A percentile compares a stretch with the other conserved stretches of the same genome.
phyloP scores from a whole-genome alignment of 805 yeast genomes.

The Phaffomyces antillensis region DNA sequence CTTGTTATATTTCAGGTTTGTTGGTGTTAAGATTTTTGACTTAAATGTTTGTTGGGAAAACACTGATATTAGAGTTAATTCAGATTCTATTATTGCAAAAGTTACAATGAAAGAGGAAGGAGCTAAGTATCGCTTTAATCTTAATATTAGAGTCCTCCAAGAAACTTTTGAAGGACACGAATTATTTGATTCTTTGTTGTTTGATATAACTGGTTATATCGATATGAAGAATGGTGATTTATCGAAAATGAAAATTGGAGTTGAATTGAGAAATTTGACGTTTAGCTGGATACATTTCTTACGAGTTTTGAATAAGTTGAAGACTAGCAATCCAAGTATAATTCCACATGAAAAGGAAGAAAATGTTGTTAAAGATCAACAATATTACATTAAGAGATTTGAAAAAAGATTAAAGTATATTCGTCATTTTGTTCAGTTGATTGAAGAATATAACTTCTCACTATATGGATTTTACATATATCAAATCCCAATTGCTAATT shows the following conservation, averaged over 20 bases:
- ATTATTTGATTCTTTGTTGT: conserved; percentile 13
- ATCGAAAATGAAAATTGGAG: conserved; percentile 10
- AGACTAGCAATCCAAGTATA: neutral
- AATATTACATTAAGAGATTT: conserved; percentile 8
- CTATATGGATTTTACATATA: conserved; percentile 13
- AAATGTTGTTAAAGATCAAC: conserved; percentile 5
- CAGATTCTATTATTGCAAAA: conserved; percentile 11
- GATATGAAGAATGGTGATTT: conserved; percentile 15
- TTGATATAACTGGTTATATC: conserved; percentile 13
- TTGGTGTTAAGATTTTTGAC: conserved; percentile 16
- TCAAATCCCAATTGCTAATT: conserved; percentile 18
- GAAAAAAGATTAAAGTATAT: conserved; percentile 7
- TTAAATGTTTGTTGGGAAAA: conserved; percentile 10
- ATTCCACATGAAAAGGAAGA: neutral
- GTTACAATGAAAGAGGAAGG: conserved; percentile 9
- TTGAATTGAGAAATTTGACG: conserved; percentile 14
- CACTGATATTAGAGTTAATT: conserved; percentile 5
- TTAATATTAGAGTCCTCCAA: conserved; percentile 13
- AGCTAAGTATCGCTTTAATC: conserved; percentile 3
- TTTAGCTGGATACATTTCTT: conserved; percentile 13
- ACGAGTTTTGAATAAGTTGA: conserved; percentile 3
- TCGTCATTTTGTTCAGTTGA: conserved; percentile 11
- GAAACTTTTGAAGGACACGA: conserved; percentile 14
- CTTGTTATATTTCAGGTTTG: conserved; percentile 19
- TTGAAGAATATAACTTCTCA: conserved; percentile 13